These are phyloP conservation scores for Amanita brunnescens DNA, from an alignment of 768 basidiomycete species.

Conservation along the genomic window DNA sequence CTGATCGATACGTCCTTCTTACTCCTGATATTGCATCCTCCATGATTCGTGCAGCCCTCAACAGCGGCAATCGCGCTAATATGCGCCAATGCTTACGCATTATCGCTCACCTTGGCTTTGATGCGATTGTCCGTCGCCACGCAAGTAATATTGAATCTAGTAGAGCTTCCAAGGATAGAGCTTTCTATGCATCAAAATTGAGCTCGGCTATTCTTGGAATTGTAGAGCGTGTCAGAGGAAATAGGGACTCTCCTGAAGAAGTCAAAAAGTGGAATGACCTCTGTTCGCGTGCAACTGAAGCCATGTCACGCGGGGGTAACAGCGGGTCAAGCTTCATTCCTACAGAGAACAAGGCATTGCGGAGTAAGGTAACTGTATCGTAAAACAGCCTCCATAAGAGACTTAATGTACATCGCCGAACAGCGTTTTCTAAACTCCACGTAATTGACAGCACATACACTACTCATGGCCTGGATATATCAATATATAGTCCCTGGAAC, in stretches of 20 bases:
- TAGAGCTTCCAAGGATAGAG: slow-evolving; percentile 24
- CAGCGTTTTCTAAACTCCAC: not conserved
- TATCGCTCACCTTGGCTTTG: slow-evolving; percentile 35
- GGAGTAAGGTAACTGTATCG: not conserved
- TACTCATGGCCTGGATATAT: not conserved
- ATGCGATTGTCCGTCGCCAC: slow-evolving; percentile 22
- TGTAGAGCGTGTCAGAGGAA: slow-evolving; percentile 15
- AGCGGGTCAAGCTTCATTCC: not conserved
- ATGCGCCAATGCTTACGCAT: slow-evolving; percentile 58
- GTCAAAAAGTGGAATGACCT: not conserved
- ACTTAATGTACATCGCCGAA: slow-evolving; percentile 1
- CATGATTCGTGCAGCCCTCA: slow-evolving; percentile 51
- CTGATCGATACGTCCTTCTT: slow-evolving; percentile 36
- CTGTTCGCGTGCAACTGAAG: not conserved
- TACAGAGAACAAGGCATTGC: not conserved
- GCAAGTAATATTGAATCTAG: slow-evolving; percentile 15
- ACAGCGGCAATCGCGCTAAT: slow-evolving; percentile 29
- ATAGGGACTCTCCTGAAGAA: slow-evolving; percentile 1
- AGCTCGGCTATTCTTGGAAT: slow-evolving; percentile 35
- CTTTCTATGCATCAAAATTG: slow-evolving; percentile 41
- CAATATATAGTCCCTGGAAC: slow-evolving; percentile 1
- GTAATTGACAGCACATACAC: not conserved
- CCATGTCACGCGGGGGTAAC: not conserved
- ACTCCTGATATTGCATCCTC: slow-evolving; percentile 46
- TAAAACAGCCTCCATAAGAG: not conserved